Conservation (phyloP, 306 rosid species). For the barrel medic (Medicago truncatula) region DNA sequence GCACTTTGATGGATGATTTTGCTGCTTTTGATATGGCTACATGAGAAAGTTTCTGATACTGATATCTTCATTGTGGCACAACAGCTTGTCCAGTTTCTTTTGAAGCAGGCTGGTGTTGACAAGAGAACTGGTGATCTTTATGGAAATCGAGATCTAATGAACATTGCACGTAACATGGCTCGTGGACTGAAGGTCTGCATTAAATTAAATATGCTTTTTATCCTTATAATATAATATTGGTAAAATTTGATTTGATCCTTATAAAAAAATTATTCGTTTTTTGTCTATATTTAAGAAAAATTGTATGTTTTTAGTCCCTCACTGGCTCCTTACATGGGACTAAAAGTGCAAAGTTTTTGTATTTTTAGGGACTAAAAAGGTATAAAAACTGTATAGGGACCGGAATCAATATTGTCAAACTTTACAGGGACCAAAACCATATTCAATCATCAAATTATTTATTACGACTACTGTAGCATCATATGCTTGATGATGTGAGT, state of each 20-base stretch:
- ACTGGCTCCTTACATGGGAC: neutral
- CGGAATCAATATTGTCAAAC: neutral
- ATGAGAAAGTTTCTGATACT: constrained; percentile 46
- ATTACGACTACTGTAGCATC: constrained; percentile 31
- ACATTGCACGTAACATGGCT: constrained; percentile 98
- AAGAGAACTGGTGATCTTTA: constrained; percentile 88
- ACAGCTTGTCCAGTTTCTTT: constrained; percentile 96
- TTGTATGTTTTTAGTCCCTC: neutral
- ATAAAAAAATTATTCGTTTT: neutral
- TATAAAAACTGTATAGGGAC: constrained; percentile 8
- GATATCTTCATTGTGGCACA: constrained; percentile 47
- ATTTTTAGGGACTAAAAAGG: neutral
- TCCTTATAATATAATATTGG: constrained; percentile 1
- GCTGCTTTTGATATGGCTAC: constrained; percentile 28
- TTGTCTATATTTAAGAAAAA: neutral
- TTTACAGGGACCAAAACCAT: neutral
- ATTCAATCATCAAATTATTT: constrained; percentile 20
- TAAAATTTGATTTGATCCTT: neutral
- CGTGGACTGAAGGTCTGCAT: constrained; percentile 88
- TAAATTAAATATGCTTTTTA: constrained; percentile 12
- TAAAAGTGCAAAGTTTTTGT: neutral
- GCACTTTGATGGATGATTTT: constrained; percentile 27
- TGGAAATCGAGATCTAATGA: constrained; percentile 88
- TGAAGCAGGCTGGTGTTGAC: constrained; percentile 98
- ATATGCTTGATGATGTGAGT: constrained; percentile 34